Conservation (phyloP, 2,329 filamentous ascomycete genomes). For the Neurospora sp. region DNA sequence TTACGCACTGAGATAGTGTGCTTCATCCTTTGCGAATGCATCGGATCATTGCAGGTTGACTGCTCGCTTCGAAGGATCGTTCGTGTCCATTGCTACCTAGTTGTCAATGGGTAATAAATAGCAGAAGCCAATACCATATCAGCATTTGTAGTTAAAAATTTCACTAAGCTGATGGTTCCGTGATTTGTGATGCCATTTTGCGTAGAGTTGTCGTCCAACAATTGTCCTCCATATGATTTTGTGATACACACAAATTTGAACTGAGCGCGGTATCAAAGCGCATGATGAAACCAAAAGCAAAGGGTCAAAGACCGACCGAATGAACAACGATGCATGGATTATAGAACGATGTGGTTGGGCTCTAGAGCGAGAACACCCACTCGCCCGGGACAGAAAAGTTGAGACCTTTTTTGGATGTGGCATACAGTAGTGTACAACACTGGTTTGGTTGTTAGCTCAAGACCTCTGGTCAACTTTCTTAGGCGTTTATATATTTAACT, state of each 20-base stretch:
- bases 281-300: not conserved
- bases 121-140: not conserved
- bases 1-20: not conserved
- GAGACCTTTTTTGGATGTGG: no score
- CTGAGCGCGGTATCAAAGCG: not conserved
- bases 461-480: no score
- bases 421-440: no score
- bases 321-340: not conserved
- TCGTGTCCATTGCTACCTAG: not conserved
- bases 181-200: not conserved
- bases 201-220: not conserved
- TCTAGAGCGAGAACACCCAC: not conserved
- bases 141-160: not conserved
- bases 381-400: no score
- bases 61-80: not conserved
- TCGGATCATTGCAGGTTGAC: not conserved
- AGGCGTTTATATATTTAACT: no score
- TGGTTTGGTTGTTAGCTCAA: no score
- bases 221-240: not conserved
- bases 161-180: not conserved
- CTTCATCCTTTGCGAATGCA: not conserved
- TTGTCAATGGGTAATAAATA: not conserved
- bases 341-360: not conserved
- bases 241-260: not conserved
- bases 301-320: not conserved